Base-by-base conservation (phyloP, 768 basidiomycete genomes). In the Antrodiella citrinella region DNA sequence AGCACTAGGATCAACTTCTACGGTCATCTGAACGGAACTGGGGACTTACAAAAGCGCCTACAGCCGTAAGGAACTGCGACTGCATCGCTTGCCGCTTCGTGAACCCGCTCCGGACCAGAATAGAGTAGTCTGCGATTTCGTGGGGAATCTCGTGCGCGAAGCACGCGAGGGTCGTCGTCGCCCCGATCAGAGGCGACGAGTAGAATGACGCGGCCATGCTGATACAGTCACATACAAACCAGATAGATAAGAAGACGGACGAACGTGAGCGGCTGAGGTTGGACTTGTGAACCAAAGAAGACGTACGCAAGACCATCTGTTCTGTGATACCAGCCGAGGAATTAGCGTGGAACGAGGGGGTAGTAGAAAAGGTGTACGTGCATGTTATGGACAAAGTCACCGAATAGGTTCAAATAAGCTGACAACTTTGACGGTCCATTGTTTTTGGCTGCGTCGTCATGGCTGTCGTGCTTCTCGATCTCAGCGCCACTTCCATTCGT, bases 71-170 rank as follows among this genome's bases (percentile, higher is more conserved):
- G 67, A 93, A 94, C 62, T 95, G 92, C 25, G 86, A 89, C 59
- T 86, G 84, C 91, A 95, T 93, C 2, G 92, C 92, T 64, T 94
- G 90, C 57, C 70, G 73, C 67, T 95, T 95, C 22, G 84, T 88
- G 64, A 94, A 93, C 3, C 92, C 91, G 58, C 87, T 90, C 39
- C 87, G 82, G 44, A 93, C 80, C 26, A 93, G 72, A 57, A 94
- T 93, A n/a, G 89, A 91, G 62, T 93, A 94, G 64, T 94, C 92
- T n/a, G 91, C 92, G 54, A 95, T 94, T 73, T 95, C 91, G 61
- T 95, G 91, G 15, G 92, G 92, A 48, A 95, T 94, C 67, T 95
- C 91, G 64, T 95, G 91, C 2, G 89, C 90, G 61, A 94, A 95
- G 62, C 91, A 94, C 21, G 92, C 92, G 43, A 95, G 75, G n/a